Evolutionary conservation across 2,329 filamentous ascomycete genomes (phyloP).

Genomic region (Helicocarpus griseus): DNA sequence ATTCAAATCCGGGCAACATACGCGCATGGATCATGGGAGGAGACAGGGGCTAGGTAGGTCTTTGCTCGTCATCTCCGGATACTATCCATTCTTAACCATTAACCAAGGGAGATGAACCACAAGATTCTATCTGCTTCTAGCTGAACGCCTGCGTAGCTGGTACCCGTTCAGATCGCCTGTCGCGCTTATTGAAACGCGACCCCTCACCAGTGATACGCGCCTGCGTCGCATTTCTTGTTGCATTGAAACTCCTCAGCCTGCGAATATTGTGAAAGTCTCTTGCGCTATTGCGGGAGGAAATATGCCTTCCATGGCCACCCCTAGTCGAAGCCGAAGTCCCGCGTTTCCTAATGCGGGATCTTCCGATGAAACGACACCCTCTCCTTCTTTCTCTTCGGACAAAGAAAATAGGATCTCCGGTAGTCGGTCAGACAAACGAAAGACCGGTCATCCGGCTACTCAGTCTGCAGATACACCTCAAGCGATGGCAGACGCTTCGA

Average conservation of each 20-base stretch:
- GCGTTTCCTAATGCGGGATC: constrained; percentile 3
- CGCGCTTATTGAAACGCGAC: neutral
- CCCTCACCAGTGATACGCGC: neutral
- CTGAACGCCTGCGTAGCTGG: too few species aligned
- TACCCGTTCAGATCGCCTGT: too few species aligned
- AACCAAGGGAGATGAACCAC: too few species aligned
- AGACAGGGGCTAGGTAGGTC: neutral
- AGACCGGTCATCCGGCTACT: constrained; percentile 1
- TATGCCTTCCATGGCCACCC: neutral
- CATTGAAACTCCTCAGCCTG: neutral
- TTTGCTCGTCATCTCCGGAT: too few species aligned
- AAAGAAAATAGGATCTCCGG: constrained; percentile 33
- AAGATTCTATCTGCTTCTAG: too few species aligned
- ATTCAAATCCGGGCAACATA: neutral
- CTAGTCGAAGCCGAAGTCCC: neutral
- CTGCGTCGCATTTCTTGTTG: neutral
- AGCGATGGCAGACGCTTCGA: constrained; percentile 10
- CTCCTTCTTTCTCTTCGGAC: constrained; percentile 30
- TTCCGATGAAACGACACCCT: constrained; percentile 14
- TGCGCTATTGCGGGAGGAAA: neutral
- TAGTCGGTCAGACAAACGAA: constrained; percentile 24
- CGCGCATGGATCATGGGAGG: neutral
- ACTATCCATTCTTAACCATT: too few species aligned
- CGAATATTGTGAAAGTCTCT: neutral
- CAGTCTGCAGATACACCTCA: constrained; percentile 1